A percentile compares a stretch with the other conserved stretches of the same genome.
Conservation (phyloP, 23 red algal species). For the Agarophyton chilense region DNA sequence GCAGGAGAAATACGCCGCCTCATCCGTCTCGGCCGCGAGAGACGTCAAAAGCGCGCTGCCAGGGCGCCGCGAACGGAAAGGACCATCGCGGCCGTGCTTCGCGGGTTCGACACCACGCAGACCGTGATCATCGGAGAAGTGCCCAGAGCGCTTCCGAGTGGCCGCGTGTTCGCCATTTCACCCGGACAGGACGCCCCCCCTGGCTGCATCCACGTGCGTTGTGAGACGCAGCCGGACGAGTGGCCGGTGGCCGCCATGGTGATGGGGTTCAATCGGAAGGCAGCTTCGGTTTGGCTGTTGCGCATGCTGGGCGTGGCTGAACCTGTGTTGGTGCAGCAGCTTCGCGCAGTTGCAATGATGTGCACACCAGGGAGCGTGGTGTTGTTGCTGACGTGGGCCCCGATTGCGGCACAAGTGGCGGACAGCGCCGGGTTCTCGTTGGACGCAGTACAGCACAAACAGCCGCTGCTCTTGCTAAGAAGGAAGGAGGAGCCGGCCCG, state of each 20-base stretch:
- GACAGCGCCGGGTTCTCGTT: background rate
- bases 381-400: background rate
- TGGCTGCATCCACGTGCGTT: no score
- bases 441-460: background rate
- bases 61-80: no score
- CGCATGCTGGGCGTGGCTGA: background rate
- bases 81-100: no score
- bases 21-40: no score
- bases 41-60: no score
- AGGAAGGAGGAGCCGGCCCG: background rate
- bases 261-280: background rate
- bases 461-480: background rate
- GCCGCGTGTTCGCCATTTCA: no score
- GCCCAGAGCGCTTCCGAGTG: no score
- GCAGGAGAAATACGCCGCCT: no score
- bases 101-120: no score
- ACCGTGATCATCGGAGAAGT: no score
- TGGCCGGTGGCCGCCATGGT: background rate
- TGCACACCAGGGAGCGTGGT: background rate
- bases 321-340: background rate
- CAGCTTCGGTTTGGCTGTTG: background rate
- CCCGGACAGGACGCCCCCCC: no score
- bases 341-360: background rate
- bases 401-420: background rate
- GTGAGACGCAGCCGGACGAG: no score